Base-by-base conservation (phyloP, 1,284 basidiomycete genomes). In the Moniliella sp. region DNA sequence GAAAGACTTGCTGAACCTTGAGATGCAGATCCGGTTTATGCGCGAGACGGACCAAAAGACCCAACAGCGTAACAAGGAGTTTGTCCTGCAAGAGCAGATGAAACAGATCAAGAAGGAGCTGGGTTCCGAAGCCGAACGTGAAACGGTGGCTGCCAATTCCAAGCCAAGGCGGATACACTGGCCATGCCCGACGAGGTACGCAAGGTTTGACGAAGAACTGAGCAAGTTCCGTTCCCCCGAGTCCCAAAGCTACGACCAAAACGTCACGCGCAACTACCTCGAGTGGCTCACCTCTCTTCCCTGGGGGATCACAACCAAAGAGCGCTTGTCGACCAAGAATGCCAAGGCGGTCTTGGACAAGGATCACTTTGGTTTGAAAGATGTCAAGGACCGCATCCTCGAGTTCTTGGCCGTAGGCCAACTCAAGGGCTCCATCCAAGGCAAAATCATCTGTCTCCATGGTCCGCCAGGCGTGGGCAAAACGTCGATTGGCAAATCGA, bases 51-150 rank as follows among this genome's bases (percentile, higher is more conserved):
- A 97, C 60, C 73, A 67, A 66, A 93, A 93, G 68, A 93, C 97
- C 41, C 83, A 83, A 30, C 94, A 94, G 64, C 71, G 86, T 10
- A 88, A 97, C 61, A 69, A 86, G 38, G 91, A 97, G 66, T 94
- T 91, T 59, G 94, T 91, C 63, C 68, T 99, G 37, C 86, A 83
- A 78, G 91, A 99, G 62, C 91, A 97, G 64, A 72, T 97, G 41
- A 93, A 91, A 64, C 84, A 82, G 1, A 97, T 99, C 65, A 94
- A 97, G 69, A 91, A 88, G 67, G 91, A 94, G 64, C 70, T 97
- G 4, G 88, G 88, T 3, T 81, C 94, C 73, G 83, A 88, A 64
- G 77, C 75, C 18, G 88, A 97, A 50, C 88, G 88, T 25, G 88
- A 94, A 65, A 91, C 86, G 65, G 66, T 94, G 39, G 78, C 94